A percentile compares a stretch with the other conserved stretches of the same genome.
phyloP scores from a whole-genome alignment of 495 filamentous ascomycete genomes.

The Chaetomidium leptoderma region DNA sequence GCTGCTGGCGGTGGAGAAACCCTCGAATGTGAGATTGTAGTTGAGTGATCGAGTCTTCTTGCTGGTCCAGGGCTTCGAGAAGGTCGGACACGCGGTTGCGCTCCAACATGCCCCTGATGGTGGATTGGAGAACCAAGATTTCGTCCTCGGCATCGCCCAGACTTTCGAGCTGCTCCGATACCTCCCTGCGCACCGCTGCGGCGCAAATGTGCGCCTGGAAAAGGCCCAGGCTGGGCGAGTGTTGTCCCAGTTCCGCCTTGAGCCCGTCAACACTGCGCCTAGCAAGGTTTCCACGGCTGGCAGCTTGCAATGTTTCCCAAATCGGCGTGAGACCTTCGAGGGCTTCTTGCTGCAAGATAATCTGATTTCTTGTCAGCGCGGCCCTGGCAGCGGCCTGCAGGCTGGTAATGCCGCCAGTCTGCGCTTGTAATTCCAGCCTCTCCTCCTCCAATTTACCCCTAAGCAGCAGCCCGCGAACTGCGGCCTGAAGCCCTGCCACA shows the following conservation, averaged over 20 bases:
- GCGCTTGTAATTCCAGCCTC: conserved; percentile 8
- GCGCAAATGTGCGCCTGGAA: conserved; percentile 46
- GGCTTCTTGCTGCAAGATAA: conserved; percentile 35
- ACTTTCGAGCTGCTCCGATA: conserved; percentile 41
- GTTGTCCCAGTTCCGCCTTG: conserved; percentile 37
- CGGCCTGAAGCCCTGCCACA: conserved; percentile 49
- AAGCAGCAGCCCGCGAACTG: conserved; percentile 48
- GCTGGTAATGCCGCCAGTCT: background rate
- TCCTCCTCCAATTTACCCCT: conserved; percentile 37
- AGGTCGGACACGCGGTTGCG: conserved; percentile 46
- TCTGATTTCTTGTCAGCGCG: conserved; percentile 34
- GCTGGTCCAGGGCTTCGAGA: conserved; percentile 53
- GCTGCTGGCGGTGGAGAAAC: conserved; percentile 50
- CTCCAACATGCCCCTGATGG: conserved; percentile 51
- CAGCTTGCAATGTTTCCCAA: conserved; percentile 50
- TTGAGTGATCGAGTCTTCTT: conserved; percentile 54
- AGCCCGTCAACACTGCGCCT: conserved; percentile 39
- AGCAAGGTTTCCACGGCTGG: conserved; percentile 43
- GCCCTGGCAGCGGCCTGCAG: conserved; percentile 40
- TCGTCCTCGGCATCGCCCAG: conserved; percentile 39
- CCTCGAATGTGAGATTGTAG: conserved; percentile 73
- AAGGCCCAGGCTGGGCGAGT: conserved; percentile 31
- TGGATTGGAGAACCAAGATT: conserved; percentile 44
- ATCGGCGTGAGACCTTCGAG: conserved; percentile 37
- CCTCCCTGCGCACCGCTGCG: conserved; percentile 45